Evolutionary conservation across 2,329 filamentous ascomycete genomes (phyloP).

Genomic region (Penicillium verrucosum): DNA sequence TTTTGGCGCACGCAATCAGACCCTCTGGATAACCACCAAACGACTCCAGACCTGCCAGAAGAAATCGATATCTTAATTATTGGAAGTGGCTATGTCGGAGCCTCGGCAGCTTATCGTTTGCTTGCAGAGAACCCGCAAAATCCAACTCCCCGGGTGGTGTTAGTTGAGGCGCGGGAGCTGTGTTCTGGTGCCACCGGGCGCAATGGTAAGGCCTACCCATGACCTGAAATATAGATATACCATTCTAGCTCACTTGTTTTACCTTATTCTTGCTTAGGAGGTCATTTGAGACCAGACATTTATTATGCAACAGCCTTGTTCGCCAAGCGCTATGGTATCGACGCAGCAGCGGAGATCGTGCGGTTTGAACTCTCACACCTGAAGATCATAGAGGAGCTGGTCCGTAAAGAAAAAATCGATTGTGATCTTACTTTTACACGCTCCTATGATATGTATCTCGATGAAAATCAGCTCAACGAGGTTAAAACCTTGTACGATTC

Average conservation of each 20-base stretch:
- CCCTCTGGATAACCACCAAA: constrained; percentile 1
- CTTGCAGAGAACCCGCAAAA: constrained; percentile 17
- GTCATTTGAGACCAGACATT: constrained; percentile 43
- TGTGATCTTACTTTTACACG: constrained; percentile 43
- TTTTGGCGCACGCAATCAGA: constrained; percentile 9
- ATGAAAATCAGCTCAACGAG: constrained; percentile 29
- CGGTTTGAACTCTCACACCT: constrained; percentile 43
- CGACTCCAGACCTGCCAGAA: constrained; percentile 28
- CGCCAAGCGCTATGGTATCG: constrained; percentile 31
- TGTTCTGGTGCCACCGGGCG: constrained; percentile 45
- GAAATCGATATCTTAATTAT: constrained; percentile 46
- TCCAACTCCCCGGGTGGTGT: constrained; percentile 25
- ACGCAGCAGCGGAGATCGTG: constrained; percentile 38
- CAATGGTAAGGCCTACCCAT: constrained; percentile 31
- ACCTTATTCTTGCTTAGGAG: constrained; percentile 13
- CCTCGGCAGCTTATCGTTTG: constrained; percentile 43
- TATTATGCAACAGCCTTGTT: constrained; percentile 38
- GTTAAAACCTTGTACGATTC: constrained; percentile 25
- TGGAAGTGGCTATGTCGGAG: constrained; percentile 48
- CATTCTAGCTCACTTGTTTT: background rate
- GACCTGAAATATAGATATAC: background rate
- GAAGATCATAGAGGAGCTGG: constrained; percentile 37
- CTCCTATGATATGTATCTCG: constrained; percentile 40
- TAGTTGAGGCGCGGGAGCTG: constrained; percentile 39
- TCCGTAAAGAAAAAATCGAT: constrained; percentile 43